Base-by-base conservation (phyloP, 1,284 basidiomycete genomes). In the Pyrrhoderma lamaoense region DNA sequence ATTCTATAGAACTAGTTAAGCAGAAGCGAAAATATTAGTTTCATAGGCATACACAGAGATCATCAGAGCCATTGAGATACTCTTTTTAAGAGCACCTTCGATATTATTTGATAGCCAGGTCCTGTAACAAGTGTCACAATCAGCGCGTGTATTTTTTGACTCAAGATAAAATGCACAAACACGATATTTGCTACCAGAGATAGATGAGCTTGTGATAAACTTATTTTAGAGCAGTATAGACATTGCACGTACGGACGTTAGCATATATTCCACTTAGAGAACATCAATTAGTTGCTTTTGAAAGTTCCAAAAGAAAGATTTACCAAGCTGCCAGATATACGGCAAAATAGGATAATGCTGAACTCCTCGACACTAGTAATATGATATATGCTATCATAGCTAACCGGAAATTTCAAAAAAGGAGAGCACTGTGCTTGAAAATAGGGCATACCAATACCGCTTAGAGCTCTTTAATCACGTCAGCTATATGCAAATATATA, bases 61-160 rank as follows among this genome's bases (percentile, higher is more conserved):
- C 3, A 79, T 73, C 79, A 85, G 80, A 0, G 72, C 85, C 21
- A 87, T 68, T 0, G 81, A 75, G 1, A 86, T 83, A 56, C 80
- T 82, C 19, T 84, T 79, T 59, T 87, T 87, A 64, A 87, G 89
- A 0, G 77, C 74, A 7, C 85, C 83, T 67, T 87, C 83, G 16
- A 83, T 75, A 59, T 85, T 86, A 58, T 82, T 83, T 25, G 79
- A 79, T 35, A 79, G 74, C 79, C 83, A 85, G 4, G 84, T 80
- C 57, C 77, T 80, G 4, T 11, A 51, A 25, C 9, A 8, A 34
- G 48, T 31, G 25, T 11, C 48, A 36, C 14, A 46, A 45, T 7
- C n/a, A 14, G 5, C 14, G 21, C n/a, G 7, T 40, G 38, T 7
- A 14, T 5, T 7, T 7, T n/a, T 22, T 22, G 38, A n/a, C 5